Evolutionary conservation across 371 early-diverging fungal species (phyloP), one percentile per base, ranked within the genome.

Genomic region (Mucor circinelloides): DNA sequence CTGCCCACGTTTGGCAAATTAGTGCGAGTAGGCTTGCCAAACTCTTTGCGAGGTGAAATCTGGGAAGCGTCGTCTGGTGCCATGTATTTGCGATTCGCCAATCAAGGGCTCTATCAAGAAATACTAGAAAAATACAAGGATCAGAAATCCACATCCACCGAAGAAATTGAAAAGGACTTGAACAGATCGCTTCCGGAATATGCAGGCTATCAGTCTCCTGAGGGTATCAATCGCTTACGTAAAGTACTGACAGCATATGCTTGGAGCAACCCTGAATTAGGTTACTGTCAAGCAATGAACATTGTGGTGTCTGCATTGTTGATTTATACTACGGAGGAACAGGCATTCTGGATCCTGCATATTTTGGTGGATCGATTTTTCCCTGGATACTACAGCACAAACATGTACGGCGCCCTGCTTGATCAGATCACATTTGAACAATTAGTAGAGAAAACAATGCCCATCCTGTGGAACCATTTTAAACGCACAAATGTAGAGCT

Each of bases 271-370:
- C 91, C 94, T 0, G 96, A 96, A 71, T 87, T 99, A 38, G 99
- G 99, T 10, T 99, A 99, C 76, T 98, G 98, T 76, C 98, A 99
- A 75, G 98, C 99, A 0, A 99, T 99, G 99, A 99, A 99, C 76
- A 96, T 99, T 77, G 94, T 99, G 1, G 94, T 94, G 17, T 94
- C 94, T 32, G 95, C 96, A 1, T 81, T 99, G 55, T 81, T 99
- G 42, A 95, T 99, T 82, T 88, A 93, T 71, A 87, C 95, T 84
- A 91, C 91, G 9, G 98, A 99, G 76, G 97, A 98, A 78, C 98
- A 99, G 71, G 97, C 97, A 9, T 99, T 98, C 72, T 99, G 95
- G 94, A 89, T 93, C 2, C 78, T 99, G 55, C 88, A 91, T 15
- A 91, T 95, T 9, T 77, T 98, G 25, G 95, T 95, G 66, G 97